Conservation (phyloP, 2,329 filamentous ascomycete genomes). For the Ophiosphaerella narmari region DNA sequence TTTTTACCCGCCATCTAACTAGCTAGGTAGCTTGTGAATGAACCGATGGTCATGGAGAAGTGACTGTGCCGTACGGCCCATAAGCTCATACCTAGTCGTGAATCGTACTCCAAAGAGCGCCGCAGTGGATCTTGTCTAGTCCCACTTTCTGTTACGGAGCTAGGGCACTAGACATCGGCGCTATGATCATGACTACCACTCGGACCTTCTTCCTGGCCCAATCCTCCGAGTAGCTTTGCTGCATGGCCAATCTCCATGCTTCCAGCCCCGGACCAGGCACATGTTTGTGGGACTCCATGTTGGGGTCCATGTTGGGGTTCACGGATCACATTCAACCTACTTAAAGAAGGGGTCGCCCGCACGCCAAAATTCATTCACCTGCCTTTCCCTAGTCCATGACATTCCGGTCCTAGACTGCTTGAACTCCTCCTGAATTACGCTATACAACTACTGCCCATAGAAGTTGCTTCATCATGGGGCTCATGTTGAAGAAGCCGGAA, state of each 20-base stretch:
- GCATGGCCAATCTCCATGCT: slow-evolving; percentile 21
- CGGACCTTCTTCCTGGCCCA: slow-evolving; percentile 23
- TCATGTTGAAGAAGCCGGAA: slow-evolving; percentile 67
- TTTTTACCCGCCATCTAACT: no score
- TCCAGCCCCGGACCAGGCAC: slow-evolving; percentile 24
- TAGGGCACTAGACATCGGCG: slow-evolving; percentile 6
- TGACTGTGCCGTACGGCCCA: no score
- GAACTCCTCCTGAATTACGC: not conserved
- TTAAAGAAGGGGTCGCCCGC: slow-evolving; percentile 23
- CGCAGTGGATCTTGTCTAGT: slow-evolving; percentile 18
- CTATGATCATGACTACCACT: slow-evolving; percentile 11
- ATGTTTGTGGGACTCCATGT: slow-evolving; percentile 27
- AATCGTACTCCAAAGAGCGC: slow-evolving; percentile 10
- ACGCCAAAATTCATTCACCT: slow-evolving; percentile 4
- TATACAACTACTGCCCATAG: not conserved
- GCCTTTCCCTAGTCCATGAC: not conserved
- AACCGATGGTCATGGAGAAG: no score
- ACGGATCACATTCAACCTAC: slow-evolving; percentile 23
- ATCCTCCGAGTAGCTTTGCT: slow-evolving; percentile 1
- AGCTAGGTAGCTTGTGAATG: no score
- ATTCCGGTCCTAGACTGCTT: not conserved
- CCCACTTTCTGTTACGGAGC: slow-evolving; percentile 7
- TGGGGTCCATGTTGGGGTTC: slow-evolving; percentile 10
- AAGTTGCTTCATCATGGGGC: slow-evolving; percentile 36
- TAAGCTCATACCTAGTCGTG: not conserved